Conservation (phyloP, 495 filamentous ascomycete genomes). For the Penicillium salamii region DNA sequence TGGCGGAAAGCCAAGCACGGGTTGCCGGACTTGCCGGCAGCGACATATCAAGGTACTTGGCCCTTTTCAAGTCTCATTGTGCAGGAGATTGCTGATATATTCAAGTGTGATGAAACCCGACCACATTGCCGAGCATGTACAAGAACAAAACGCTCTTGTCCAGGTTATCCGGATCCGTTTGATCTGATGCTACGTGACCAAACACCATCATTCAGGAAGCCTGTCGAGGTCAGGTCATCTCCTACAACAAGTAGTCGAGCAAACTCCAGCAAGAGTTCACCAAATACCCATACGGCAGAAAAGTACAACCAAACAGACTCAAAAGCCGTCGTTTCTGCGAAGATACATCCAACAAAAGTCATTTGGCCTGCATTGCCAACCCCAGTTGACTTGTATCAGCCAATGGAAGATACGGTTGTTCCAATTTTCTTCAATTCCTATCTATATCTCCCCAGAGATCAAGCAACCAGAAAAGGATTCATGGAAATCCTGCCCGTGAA, state of each 20-base stretch:
- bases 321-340: neutral
- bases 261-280: neutral
- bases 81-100: conserved; percentile 5
- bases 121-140: conserved; percentile 49
- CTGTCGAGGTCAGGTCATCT: neutral
- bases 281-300: neutral
- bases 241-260: neutral
- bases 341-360: neutral
- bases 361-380: conserved; percentile 2
- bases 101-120: conserved; percentile 49
- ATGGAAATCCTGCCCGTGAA: conserved; percentile 56
- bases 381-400: conserved; percentile 17
- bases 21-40: conserved; percentile 63
- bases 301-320: neutral
- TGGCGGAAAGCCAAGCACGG: conserved; percentile 67
- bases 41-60: conserved; percentile 56
- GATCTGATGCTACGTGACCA: conserved; percentile 67
- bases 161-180: conserved; percentile 66
- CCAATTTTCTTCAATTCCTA: conserved; percentile 38
- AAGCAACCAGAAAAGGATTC: conserved; percentile 27
- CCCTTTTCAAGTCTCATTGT: neutral
- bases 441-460: conserved; percentile 29
- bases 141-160: conserved; percentile 47
- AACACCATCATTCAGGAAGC: conserved; percentile 48
- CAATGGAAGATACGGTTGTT: conserved; percentile 32